Conservation (phyloP, 768 basidiomycete genomes). For the Phlegmacium glaucopus region DNA sequence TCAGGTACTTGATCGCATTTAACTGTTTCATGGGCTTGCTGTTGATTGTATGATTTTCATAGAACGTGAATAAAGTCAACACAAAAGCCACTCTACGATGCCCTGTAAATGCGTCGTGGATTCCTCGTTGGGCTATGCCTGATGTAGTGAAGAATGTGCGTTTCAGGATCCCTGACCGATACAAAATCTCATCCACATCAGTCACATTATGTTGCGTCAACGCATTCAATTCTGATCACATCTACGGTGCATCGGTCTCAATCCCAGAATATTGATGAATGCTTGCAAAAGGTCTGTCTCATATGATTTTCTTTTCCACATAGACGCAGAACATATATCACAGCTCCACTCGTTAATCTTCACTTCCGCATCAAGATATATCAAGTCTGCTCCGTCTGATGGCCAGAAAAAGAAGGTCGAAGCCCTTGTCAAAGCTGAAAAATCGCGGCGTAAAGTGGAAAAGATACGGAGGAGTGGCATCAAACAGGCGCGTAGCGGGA, state of each 20-base stretch:
- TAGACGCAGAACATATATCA: not conserved
- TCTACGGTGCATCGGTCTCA: constrained; percentile 75
- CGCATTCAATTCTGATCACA: constrained; percentile 64
- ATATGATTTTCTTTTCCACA: not conserved
- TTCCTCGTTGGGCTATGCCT: constrained; percentile 62
- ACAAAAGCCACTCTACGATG: constrained; percentile 74
- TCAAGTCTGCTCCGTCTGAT: constrained; percentile 53
- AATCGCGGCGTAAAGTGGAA: constrained; percentile 42
- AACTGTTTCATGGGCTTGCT: not conserved
- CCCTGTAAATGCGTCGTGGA: constrained; percentile 55
- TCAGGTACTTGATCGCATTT: constrained; percentile 45
- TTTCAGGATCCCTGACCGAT: not conserved
- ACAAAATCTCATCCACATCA: constrained; percentile 19
- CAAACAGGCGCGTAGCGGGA: constrained; percentile 34
- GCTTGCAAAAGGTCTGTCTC: constrained; percentile 54
- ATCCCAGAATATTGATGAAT: constrained; percentile 70
- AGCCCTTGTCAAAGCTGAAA: constrained; percentile 39
- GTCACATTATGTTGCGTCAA: constrained; percentile 67
- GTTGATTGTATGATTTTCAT: not conserved
- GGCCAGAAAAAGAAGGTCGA: constrained; percentile 55
- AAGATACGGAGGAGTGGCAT: constrained; percentile 53
- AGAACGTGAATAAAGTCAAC: constrained; percentile 91
- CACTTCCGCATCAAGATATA: constrained; percentile 38
- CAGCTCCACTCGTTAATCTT: constrained; percentile 56
- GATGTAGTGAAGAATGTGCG: constrained; percentile 47